phyloP scores from a whole-genome alignment of 2,329 filamentous ascomycete species.

The Cordyceps tenuipes region DNA sequence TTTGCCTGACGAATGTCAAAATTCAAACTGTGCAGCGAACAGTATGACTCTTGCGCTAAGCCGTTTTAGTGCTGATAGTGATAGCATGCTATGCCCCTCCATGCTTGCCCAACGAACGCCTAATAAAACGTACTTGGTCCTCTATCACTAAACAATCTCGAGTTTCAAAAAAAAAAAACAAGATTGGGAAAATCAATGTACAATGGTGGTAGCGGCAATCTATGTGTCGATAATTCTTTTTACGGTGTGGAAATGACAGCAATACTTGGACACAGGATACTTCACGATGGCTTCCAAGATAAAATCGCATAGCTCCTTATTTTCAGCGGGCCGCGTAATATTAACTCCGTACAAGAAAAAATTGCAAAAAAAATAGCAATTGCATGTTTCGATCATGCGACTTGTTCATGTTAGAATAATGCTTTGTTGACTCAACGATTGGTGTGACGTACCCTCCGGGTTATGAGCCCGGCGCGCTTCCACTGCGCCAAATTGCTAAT shows the following conservation, averaged over 20 bases:
- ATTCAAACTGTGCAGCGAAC: slow-evolving; percentile 34
- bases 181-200: too few relatives aligned
- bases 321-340: too few relatives aligned
- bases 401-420: neutral
- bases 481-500: slow-evolving; percentile 18
- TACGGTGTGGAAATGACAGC: too few relatives aligned
- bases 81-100: slow-evolving; percentile 33
- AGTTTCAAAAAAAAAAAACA: too few relatives aligned
- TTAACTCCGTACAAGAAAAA: neutral
- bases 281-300: too few relatives aligned
- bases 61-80: slow-evolving; percentile 28
- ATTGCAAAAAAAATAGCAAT: slow-evolving; percentile 13
- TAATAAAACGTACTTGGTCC: neutral
- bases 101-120: neutral
- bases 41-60: slow-evolving; percentile 33
- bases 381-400: slow-evolving; percentile 19
- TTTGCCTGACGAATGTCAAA: slow-evolving; percentile 30
- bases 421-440: neutral
- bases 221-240: too few relatives aligned
- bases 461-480: slow-evolving; percentile 21
- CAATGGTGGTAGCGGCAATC: too few relatives aligned
- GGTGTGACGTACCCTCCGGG: slow-evolving; percentile 14
- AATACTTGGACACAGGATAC: too few relatives aligned
- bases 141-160: too few relatives aligned
- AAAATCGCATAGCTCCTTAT: too few relatives aligned